Percentiles rank a stretch among this genome's conserved stretches.
phyloP scores from a whole-genome alignment of 768 basidiomycete genomes.

The Pleurotus tuoliensis region DNA sequence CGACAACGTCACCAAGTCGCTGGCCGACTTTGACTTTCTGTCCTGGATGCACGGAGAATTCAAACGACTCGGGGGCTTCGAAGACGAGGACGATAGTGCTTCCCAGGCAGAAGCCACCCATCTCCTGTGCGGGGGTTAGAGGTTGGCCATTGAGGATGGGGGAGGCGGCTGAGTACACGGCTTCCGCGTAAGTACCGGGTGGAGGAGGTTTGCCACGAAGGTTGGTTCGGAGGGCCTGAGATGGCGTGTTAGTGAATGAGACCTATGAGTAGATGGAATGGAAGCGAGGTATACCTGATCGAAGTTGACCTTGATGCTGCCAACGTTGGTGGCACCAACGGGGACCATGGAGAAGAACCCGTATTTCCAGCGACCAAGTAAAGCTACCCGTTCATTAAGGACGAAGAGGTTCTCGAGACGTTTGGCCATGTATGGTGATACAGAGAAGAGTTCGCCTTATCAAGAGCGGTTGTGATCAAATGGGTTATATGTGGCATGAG shows the following conservation, averaged over 20 bases:
- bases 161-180: conserved; percentile 84
- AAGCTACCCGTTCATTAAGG: conserved; percentile 95
- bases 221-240: conserved; percentile 84
- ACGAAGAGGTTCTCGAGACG: conserved; percentile 92
- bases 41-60: conserved; percentile 71
- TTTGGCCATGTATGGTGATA: conserved; percentile 93
- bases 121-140: conserved; percentile 83
- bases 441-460: conserved; percentile 88
- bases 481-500: background rate
- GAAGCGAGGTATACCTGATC: conserved; percentile 55
- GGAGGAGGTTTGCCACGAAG: conserved; percentile 68
- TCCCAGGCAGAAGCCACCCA: conserved; percentile 95
- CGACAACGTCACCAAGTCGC: conserved; percentile 59
- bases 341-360: conserved; percentile 98
- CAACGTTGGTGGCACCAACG: conserved; percentile 98
- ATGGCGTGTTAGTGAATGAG: background rate
- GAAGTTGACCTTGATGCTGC: conserved; percentile 94
- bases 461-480: background rate
- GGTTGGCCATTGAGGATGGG: conserved; percentile 85
- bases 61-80: conserved; percentile 85
- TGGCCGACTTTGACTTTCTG: conserved; percentile 88
- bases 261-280: background rate
- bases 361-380: conserved; percentile 90
- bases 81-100: conserved; percentile 96
- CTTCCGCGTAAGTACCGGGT: conserved; percentile 87